Evolutionary conservation across 495 filamentous ascomycete species (phyloP).

Genomic region (Trypethelium eluteriae): DNA sequence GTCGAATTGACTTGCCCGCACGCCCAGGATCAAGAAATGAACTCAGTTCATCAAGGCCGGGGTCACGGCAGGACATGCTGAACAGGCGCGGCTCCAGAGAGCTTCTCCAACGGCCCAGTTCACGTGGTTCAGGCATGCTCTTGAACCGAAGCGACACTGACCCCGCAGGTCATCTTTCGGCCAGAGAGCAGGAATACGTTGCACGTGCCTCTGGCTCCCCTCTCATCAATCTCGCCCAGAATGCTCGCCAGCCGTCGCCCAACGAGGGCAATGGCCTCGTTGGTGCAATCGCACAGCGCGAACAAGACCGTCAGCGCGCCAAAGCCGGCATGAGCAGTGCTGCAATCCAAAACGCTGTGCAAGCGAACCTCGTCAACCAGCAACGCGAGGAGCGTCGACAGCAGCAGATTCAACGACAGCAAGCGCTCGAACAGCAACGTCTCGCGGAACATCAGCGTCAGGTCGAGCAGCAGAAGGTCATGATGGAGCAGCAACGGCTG

Average conservation of each 20-base stretch:
- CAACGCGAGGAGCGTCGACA: slow-evolving; percentile 1
- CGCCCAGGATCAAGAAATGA: slow-evolving; percentile 45
- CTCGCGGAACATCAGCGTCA: neutral
- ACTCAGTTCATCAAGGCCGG: slow-evolving; percentile 39
- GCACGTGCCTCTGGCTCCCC: slow-evolving; percentile 79
- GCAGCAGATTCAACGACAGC: slow-evolving; percentile 10
- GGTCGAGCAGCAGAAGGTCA: slow-evolving; percentile 7
- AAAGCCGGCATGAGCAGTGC: slow-evolving; percentile 12
- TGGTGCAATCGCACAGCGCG: slow-evolving; percentile 25
- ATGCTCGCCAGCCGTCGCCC: slow-evolving; percentile 14
- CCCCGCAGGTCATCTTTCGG: slow-evolving; percentile 49
- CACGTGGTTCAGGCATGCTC: slow-evolving; percentile 25
- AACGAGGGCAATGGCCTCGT: slow-evolving; percentile 23
- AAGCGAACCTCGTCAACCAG: slow-evolving; percentile 4
- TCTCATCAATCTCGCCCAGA: slow-evolving; percentile 57
- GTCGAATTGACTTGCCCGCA: slow-evolving; percentile 24
- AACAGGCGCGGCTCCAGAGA: slow-evolving; percentile 30
- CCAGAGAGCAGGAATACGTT: slow-evolving; percentile 90
- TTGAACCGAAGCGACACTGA: slow-evolving; percentile 21
- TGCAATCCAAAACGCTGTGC: slow-evolving; percentile 12
- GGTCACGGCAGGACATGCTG: slow-evolving; percentile 13
- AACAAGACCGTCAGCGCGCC: slow-evolving; percentile 19
- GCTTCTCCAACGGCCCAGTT: slow-evolving; percentile 36
- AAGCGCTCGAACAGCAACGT: slow-evolving; percentile 1
- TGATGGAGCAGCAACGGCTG: slow-evolving; percentile 8